Percentiles rank a stretch among this genome's conserved stretches.
Evolutionary conservation across 331 rosid species (phyloP).

Genomic region (Quercus phellos): DNA sequence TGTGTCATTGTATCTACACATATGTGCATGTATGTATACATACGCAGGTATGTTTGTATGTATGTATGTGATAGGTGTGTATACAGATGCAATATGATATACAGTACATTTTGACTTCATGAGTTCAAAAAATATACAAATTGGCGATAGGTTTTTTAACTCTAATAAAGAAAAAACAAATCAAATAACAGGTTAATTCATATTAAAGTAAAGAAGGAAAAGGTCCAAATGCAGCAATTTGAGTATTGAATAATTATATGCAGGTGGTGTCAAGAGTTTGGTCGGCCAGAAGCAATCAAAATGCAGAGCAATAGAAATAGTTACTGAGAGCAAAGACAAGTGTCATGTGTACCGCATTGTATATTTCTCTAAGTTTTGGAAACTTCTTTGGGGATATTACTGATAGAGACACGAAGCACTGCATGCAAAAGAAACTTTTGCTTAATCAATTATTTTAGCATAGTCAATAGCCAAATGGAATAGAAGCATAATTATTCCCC

Average conservation of each 20-base stretch:
- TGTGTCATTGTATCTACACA: too few species aligned
- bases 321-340: neutral
- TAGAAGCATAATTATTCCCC: neutral
- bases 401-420: constrained; percentile 14
- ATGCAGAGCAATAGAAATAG: neutral
- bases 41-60: neutral
- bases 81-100: neutral
- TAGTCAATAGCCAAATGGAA: neutral
- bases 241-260: neutral
- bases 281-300: neutral
- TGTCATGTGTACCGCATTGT: neutral
- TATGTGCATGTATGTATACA: neutral
- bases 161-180: neutral
- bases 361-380: constrained; percentile 10
- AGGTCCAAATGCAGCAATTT: neutral
- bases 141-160: neutral
- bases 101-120: neutral
- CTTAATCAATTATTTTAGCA: neutral
- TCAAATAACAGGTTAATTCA: neutral
- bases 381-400: constrained; percentile 6
- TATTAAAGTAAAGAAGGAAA: neutral
- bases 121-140: neutral
- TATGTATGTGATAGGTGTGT: neutral
- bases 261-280: neutral
- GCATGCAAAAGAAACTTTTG: neutral